Percentiles rank a stretch among this genome's conserved stretches.
phyloP scores from a whole-genome alignment of 106 monocot genomes.

The Gastrodia elata region DNA sequence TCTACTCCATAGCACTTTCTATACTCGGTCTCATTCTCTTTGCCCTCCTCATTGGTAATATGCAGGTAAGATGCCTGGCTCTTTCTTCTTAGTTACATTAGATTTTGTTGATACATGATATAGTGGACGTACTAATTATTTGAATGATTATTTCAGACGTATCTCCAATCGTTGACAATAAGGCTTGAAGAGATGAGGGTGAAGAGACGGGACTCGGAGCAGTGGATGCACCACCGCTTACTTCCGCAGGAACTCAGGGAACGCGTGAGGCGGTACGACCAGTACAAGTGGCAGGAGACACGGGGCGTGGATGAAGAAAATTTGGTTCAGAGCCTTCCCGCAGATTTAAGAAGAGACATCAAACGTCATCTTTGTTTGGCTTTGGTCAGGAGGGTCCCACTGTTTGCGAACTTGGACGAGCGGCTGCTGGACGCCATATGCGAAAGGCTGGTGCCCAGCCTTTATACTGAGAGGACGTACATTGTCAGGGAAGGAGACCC shows the following conservation, averaged over 20 bases:
- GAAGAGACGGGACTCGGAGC: slow-evolving; percentile 89
- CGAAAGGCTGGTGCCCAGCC: slow-evolving; percentile 45
- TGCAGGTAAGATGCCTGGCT: slow-evolving; percentile 46
- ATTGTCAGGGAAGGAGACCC: slow-evolving; percentile 52
- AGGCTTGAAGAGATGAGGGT: slow-evolving; percentile 91
- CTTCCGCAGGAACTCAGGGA: slow-evolving; percentile 81
- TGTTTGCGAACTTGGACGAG: slow-evolving; percentile 58
- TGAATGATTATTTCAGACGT: slow-evolving; percentile 47
- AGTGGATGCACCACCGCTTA: slow-evolving; percentile 96
- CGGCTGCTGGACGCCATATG: slow-evolving; percentile 51
- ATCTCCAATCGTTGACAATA: slow-evolving; percentile 76
- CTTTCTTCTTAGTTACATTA: not conserved
- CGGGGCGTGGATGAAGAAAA: slow-evolving; percentile 86
- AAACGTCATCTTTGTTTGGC: slow-evolving; percentile 73
- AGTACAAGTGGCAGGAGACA: slow-evolving; percentile 96
- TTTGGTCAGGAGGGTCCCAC: slow-evolving; percentile 52
- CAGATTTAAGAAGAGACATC: slow-evolving; percentile 70
- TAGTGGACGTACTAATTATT: not conserved
- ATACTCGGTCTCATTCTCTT: slow-evolving; percentile 83
- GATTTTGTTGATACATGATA: not conserved
- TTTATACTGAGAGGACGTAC: slow-evolving; percentile 38
- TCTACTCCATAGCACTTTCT: slow-evolving; percentile 78
- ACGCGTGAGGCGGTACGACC: slow-evolving; percentile 87
- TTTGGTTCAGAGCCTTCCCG: slow-evolving; percentile 62
- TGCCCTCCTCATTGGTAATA: slow-evolving; percentile 94